These are phyloP conservation scores for Gyrodon lividus DNA, from an alignment of 768 basidiomycete species.

Conservation along the genomic window DNA sequence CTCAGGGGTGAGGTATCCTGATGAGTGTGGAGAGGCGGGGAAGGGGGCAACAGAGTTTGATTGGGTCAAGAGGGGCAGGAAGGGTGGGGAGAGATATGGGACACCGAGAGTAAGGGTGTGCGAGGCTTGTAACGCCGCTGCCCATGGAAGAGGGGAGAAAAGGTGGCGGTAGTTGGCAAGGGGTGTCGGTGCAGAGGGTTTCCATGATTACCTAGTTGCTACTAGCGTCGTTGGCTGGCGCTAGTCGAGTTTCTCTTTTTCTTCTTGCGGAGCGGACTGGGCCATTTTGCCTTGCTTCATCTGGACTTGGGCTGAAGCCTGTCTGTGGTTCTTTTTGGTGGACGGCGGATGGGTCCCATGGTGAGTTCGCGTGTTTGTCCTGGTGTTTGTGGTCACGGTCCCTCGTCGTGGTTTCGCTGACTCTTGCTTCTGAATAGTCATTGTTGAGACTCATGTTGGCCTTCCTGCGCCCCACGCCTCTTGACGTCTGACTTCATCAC, in stretches of 20 bases:
- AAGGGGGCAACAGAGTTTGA: constrained; percentile 41
- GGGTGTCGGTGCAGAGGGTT: constrained; percentile 2
- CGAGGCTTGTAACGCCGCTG: constrained; percentile 33
- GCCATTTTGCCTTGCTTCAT: not conserved
- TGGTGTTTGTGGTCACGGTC: not conserved
- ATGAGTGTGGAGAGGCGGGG: constrained; percentile 19
- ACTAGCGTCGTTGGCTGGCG: not conserved
- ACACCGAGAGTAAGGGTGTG: constrained; percentile 32
- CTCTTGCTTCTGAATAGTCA: not conserved
- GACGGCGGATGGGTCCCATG: constrained; percentile 1
- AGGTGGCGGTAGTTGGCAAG: constrained; percentile 23
- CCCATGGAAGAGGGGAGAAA: constrained; percentile 23
- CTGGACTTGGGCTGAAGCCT: not conserved
- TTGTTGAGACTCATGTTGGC: no score
- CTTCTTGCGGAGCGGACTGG: constrained; percentile 3
- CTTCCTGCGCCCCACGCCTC: no score
- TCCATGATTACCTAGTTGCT: not conserved
- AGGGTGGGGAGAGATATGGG: constrained; percentile 15
- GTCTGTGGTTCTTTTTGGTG: not conserved
- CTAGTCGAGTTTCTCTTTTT: not conserved
- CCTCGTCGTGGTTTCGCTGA: not conserved
- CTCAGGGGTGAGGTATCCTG: constrained; percentile 43
- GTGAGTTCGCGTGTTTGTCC: constrained; percentile 4
- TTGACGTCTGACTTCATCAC: no score
- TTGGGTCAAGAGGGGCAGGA: constrained; percentile 39